Evolutionary conservation across 176 grass and related monocot species (phyloP).

Genomic region (Oryza meridionalis): DNA sequence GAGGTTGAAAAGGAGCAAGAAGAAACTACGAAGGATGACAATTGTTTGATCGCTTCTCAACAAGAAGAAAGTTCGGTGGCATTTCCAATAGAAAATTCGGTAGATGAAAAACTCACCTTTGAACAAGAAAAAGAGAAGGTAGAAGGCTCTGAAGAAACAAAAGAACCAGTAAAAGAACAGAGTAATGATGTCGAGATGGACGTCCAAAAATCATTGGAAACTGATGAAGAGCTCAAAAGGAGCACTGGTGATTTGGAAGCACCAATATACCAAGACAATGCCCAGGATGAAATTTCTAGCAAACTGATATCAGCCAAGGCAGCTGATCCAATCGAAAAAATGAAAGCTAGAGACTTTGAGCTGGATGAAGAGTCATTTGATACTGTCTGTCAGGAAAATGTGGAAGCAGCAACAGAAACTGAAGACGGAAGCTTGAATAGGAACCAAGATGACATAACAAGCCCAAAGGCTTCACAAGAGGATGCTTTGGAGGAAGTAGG

Average conservation of each 20-base stretch:
- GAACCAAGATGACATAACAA: constrained; percentile 35
- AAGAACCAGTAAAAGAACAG: constrained; percentile 35
- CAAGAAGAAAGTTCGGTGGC: constrained; percentile 43
- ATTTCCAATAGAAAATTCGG: constrained; percentile 29
- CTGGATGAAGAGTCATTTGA: constrained; percentile 25
- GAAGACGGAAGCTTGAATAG: constrained; percentile 42
- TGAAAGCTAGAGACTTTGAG: constrained; percentile 30
- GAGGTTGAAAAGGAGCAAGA: constrained; percentile 51
- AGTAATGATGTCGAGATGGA: constrained; percentile 33
- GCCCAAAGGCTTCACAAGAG: constrained; percentile 40
- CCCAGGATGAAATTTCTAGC: constrained; percentile 36
- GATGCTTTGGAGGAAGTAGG: constrained; percentile 36
- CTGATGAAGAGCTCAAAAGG: constrained; percentile 39
- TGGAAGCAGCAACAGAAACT: constrained; percentile 16
- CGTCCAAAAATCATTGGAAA: constrained; percentile 22
- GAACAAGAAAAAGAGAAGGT: constrained; percentile 46
- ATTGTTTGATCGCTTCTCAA: constrained; percentile 18
- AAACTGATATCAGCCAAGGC: constrained; percentile 37
- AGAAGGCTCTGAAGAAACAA: constrained; percentile 44
- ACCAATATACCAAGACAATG: constrained; percentile 35
- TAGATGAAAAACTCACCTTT: constrained; percentile 27
- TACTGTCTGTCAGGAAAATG: constrained; percentile 41
- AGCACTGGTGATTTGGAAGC: constrained; percentile 37
- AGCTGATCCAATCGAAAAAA: constrained; percentile 24
- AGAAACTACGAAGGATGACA: constrained; percentile 35